A percentile compares a stretch with the other conserved stretches of the same genome.
Evolutionary conservation across 169 alveolate species (phyloP).

Genomic region (Toxoplasma gondii): DNA sequence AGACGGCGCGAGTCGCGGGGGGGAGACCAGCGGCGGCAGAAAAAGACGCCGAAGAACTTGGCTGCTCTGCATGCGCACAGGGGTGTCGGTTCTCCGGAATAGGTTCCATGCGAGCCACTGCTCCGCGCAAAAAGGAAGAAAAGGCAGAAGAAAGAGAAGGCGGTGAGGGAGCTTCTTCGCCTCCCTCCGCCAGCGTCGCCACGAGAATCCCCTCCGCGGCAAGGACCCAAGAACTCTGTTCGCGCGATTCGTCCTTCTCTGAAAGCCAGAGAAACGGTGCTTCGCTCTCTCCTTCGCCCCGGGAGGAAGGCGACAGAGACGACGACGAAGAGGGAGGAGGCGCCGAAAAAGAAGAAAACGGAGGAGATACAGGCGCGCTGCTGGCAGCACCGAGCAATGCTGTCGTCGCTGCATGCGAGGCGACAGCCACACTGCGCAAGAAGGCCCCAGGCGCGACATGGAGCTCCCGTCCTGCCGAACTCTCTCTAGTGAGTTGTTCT

Average conservation of each 20-base stretch:
- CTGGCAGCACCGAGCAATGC: neutral
- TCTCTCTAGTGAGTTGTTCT: neutral
- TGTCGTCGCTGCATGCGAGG: neutral
- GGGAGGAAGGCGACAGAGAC: neutral
- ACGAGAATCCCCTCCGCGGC: constrained; percentile 12
- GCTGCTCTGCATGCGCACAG: too few species aligned
- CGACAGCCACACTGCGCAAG: neutral
- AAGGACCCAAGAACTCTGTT: neutral
- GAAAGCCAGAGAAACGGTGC: too few species aligned
- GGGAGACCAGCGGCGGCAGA: too few species aligned
- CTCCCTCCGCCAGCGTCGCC: neutral
- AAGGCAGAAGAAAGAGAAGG: neutral
- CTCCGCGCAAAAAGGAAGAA: neutral
- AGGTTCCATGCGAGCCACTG: neutral
- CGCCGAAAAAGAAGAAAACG: neutral
- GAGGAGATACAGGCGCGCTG: neutral
- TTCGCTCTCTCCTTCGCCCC: neutral
- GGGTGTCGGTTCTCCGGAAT: too few species aligned
- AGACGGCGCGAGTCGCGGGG: too few species aligned
- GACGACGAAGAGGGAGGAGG: neutral
- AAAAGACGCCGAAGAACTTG: too few species aligned
- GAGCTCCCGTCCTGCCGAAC: neutral
- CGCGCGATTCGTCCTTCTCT: neutral
- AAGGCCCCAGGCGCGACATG: neutral
- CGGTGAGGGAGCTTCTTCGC: neutral